Conservation (phyloP, 2,329 filamentous ascomycete species). For the Trichoderma arundinaceum region DNA sequence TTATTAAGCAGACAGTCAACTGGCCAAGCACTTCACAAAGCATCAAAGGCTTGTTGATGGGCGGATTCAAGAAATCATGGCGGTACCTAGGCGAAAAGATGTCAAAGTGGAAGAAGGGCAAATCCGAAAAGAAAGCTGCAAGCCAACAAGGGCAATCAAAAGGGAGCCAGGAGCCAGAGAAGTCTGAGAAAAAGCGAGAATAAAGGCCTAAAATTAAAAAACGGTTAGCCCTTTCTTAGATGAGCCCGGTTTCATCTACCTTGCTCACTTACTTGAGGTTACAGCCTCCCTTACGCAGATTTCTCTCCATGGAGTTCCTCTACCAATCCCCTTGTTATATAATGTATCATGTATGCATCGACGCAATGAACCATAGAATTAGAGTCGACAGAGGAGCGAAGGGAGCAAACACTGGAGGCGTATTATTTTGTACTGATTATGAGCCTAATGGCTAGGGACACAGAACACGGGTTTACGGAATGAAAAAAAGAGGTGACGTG, state of each 20-base stretch:
- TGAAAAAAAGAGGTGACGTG: background rate
- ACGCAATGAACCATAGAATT: constrained; percentile 22
- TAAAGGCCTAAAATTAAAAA: background rate
- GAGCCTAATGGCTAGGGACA: background rate
- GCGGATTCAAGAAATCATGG: constrained; percentile 71
- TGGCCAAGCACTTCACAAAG: constrained; percentile 93
- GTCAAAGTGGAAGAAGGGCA: constrained; percentile 63
- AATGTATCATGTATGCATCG: constrained; percentile 16
- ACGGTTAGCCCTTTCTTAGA: background rate
- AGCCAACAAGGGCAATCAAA: constrained; percentile 37
- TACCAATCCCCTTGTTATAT: background rate
- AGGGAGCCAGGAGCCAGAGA: constrained; percentile 26
- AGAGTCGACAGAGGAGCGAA: constrained; percentile 11
- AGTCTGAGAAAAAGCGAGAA: constrained; percentile 20
- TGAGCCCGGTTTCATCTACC: background rate
- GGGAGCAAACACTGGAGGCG: background rate
- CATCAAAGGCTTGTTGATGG: constrained; percentile 81
- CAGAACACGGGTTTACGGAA: background rate
- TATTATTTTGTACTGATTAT: constrained; percentile 1
- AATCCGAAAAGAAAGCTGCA: constrained; percentile 38
- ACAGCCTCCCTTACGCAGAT: background rate
- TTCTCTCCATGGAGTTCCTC: background rate
- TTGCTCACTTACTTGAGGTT: background rate
- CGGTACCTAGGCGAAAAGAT: constrained; percentile 85
- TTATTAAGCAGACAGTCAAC: constrained; percentile 84